Conservation (phyloP, 2,329 filamentous ascomycete genomes). For the Nothopassalora personata region DNA sequence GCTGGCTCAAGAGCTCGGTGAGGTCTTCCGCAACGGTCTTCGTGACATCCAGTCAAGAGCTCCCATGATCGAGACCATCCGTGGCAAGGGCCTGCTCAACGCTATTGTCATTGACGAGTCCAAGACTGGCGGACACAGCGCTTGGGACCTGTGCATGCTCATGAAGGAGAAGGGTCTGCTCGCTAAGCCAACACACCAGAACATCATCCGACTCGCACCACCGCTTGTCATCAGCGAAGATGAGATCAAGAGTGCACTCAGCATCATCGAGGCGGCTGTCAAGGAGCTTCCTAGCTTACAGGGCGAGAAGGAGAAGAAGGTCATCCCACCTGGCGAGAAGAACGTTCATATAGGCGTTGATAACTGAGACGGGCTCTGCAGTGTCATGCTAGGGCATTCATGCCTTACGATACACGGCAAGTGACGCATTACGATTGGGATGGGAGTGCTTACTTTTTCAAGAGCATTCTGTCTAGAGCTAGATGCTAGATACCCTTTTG, state of each 20-base stretch:
- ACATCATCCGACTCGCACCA: constrained; percentile 97
- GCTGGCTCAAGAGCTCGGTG: constrained; percentile 73
- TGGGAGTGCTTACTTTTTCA: constrained; percentile 1
- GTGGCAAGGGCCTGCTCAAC: constrained; percentile 91
- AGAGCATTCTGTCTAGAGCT: constrained; percentile 5
- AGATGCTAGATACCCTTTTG: constrained; percentile 10
- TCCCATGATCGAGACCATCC: constrained; percentile 73
- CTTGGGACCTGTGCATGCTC: constrained; percentile 94
- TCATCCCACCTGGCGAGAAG: constrained; percentile 57
- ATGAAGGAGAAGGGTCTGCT: constrained; percentile 92
- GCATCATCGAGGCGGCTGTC: constrained; percentile 76
- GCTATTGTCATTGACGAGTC: constrained; percentile 93
- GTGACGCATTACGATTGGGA: constrained; percentile 5
- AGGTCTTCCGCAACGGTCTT: constrained; percentile 76
- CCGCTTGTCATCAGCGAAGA: constrained; percentile 89
- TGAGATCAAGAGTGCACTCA: constrained; percentile 71
- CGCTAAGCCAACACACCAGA: constrained; percentile 96
- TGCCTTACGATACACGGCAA: constrained; percentile 3
- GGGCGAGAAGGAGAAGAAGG: constrained; percentile 50
- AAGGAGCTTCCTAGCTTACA: constrained; percentile 69
- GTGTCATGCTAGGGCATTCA: neutral
- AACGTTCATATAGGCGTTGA: constrained; percentile 57
- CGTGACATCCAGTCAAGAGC: constrained; percentile 59
- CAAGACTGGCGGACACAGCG: constrained; percentile 75
- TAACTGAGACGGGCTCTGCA: constrained; percentile 38